Conservation (phyloP, 2,329 filamentous ascomycete species). For the Aotearoamyces nothofagi region DNA sequence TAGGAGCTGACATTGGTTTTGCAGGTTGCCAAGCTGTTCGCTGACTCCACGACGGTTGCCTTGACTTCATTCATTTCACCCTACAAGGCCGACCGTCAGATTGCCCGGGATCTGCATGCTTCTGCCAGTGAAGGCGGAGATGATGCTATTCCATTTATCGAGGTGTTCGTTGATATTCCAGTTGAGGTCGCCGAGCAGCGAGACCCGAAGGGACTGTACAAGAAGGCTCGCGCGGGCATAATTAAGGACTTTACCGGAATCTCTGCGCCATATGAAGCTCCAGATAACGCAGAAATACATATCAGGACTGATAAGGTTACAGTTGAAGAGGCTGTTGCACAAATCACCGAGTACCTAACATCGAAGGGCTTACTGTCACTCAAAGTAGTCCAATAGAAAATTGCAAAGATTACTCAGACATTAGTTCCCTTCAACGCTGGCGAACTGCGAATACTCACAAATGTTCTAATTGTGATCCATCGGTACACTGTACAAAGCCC, state of each 20-base stretch:
- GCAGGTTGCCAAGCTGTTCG: constrained; percentile 90
- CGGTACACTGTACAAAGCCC: no score
- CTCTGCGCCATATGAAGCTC: constrained; percentile 87
- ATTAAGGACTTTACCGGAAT: constrained; percentile 98
- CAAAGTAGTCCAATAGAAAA: constrained; percentile 12
- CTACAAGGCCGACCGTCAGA: constrained; percentile 72
- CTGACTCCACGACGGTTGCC: constrained; percentile 73
- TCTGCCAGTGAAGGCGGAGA: constrained; percentile 38
- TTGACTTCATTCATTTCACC: constrained; percentile 96
- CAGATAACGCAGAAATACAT: constrained; percentile 70
- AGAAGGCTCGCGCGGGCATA: constrained; percentile 84
- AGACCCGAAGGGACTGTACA: constrained; percentile 95
- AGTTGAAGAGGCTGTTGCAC: constrained; percentile 75
- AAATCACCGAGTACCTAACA: constrained; percentile 70
- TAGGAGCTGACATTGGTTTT: constrained; percentile 1
- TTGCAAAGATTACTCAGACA: no score
- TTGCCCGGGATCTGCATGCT: constrained; percentile 68
- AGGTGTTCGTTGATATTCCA: constrained; percentile 86
- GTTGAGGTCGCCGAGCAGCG: constrained; percentile 86
- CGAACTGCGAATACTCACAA: no score
- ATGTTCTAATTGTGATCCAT: no score
- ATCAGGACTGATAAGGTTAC: constrained; percentile 69
- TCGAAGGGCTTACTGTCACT: constrained; percentile 43
- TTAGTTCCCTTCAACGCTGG: no score
- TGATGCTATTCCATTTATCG: constrained; percentile 67